Evolutionary conservation across 139 green algal species (phyloP).

Genomic region (Parachlorella kessleri): DNA sequence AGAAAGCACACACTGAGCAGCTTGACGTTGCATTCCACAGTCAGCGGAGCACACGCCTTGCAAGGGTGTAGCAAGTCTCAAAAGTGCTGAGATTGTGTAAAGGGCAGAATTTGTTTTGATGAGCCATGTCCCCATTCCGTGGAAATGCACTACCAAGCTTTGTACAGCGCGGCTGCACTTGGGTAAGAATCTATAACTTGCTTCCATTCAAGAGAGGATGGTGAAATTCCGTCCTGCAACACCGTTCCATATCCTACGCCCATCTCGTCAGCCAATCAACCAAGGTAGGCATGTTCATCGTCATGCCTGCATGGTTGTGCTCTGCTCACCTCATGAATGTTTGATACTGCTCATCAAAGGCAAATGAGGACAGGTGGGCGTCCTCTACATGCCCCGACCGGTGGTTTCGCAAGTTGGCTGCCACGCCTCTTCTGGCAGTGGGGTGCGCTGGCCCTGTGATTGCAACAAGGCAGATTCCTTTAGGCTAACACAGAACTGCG

Average conservation of each 20-base stretch:
- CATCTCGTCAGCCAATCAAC: too few species aligned
- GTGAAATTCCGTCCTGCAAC: too few species aligned
- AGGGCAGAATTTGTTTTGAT: not conserved
- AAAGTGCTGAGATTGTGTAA: too few species aligned
- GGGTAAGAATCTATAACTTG: too few species aligned
- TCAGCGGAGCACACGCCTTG: too few species aligned
- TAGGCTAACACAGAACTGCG: too few species aligned
- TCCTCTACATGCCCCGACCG: constrained; percentile 79
- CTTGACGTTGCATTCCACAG: too few species aligned
- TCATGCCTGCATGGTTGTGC: not conserved
- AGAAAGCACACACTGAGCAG: not conserved
- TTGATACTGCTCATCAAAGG: constrained; percentile 94
- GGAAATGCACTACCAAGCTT: not conserved
- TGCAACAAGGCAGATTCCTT: too few species aligned
- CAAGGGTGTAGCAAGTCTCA: too few species aligned
- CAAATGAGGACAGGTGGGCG: constrained; percentile 61
- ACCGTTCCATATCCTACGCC: constrained; percentile 31
- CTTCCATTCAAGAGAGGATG: too few species aligned
- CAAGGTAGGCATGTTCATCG: not conserved
- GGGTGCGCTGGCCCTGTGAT: constrained; percentile 63
- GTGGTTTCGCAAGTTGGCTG: constrained; percentile 77
- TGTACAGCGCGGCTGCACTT: too few species aligned
- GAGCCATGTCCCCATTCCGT: not conserved
- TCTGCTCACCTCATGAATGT: constrained; percentile 66
- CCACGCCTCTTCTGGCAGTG: constrained; percentile 69